Conservation (phyloP, 2,329 filamentous ascomycete genomes). For the Colletotrichum tanaceti region DNA sequence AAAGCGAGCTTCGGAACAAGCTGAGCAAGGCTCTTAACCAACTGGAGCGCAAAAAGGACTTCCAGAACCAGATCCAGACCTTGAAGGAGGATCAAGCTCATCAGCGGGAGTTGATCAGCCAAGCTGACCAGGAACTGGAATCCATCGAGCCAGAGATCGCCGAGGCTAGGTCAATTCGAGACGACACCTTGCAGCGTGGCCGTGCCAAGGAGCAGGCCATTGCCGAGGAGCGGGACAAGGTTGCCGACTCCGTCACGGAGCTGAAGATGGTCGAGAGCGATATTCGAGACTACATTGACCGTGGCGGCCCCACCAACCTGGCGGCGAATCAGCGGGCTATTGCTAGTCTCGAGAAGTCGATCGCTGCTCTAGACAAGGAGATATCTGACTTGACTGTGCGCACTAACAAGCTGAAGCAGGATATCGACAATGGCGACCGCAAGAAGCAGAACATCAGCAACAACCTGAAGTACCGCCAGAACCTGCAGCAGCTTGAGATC, state of each 20-base stretch:
- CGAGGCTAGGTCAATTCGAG: conserved; percentile 79
- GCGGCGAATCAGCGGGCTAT: conserved; percentile 77
- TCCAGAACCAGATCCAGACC: conserved; percentile 78
- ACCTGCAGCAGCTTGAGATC: conserved; percentile 73
- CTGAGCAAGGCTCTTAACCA: conserved; percentile 77
- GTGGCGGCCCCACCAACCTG: conserved; percentile 79
- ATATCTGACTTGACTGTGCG: conserved; percentile 74
- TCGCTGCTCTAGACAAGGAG: conserved; percentile 74
- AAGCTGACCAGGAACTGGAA: conserved; percentile 78
- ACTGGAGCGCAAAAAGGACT: conserved; percentile 81
- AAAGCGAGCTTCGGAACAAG: conserved; percentile 79
- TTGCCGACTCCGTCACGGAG: conserved; percentile 81
- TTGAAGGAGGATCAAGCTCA: conserved; percentile 75
- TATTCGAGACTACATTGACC: conserved; percentile 82
- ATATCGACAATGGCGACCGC: conserved; percentile 81
- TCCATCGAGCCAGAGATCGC: conserved; percentile 79
- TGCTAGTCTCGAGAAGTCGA: conserved; percentile 72
- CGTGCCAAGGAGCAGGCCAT: conserved; percentile 78
- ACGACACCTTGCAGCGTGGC: conserved; percentile 79
- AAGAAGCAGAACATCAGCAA: conserved; percentile 89
- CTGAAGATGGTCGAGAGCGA: conserved; percentile 80
- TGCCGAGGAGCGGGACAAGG: conserved; percentile 75
- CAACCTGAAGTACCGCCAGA: conserved; percentile 87
- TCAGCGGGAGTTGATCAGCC: conserved; percentile 76
- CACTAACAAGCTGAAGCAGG: conserved; percentile 81